Percentiles rank a stretch among this genome's conserved stretches.
phyloP scores from a whole-genome alignment of 805 yeast species.

The Monosporozyma siamensis region DNA sequence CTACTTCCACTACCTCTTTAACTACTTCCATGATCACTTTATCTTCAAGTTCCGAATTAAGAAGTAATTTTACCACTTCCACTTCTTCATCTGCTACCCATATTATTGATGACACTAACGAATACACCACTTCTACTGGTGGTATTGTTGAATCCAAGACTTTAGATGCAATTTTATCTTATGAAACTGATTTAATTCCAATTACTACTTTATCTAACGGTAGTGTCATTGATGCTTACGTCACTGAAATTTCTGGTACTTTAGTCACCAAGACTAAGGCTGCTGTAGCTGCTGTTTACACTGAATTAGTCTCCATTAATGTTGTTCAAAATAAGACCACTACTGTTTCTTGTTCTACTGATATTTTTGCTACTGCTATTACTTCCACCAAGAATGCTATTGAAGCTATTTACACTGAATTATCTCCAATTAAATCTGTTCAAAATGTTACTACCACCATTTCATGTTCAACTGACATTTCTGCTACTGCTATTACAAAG shows the following conservation, averaged over 20 bases:
- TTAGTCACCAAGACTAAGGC: neutral
- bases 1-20: neutral
- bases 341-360: neutral
- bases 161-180: constrained; percentile 13
- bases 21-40: too few relatives aligned
- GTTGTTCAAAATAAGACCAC: constrained; percentile 1
- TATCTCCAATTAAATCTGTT: neutral
- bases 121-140: neutral
- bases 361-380: neutral
- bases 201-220: constrained; percentile 3
- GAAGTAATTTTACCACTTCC: neutral
- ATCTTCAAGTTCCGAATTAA: too few relatives aligned
- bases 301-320: constrained; percentile 3
- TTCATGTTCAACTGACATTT: neutral
- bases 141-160: constrained; percentile 14
- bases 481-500: neutral
- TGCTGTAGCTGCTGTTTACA: neutral
- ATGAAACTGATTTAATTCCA: constrained; percentile 23
- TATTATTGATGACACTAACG: neutral
- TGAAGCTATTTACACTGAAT: neutral
- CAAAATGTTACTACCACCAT: neutral
- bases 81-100: constrained; percentile 2
- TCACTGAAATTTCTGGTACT: neutral
- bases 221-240: neutral
- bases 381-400: neutral